Evolutionary conservation across 192 early-diverging fungal species (phyloP).

Genomic region (Phlyctochytrium bullatum): DNA sequence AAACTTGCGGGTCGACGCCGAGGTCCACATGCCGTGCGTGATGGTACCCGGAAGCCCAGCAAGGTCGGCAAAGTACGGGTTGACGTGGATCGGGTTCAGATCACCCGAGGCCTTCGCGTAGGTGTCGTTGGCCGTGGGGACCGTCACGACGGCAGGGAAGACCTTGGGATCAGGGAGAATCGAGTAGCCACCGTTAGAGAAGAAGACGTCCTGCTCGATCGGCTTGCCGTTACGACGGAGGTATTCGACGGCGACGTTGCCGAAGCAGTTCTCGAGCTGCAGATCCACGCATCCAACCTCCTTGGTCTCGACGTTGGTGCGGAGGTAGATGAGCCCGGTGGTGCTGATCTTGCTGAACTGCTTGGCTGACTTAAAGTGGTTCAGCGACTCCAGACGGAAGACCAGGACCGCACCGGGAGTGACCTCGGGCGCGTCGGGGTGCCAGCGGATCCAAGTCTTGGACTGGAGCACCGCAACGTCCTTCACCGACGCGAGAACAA

Average conservation of each 20-base stretch:
- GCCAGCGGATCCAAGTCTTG: conserved; percentile 86
- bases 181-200: conserved; percentile 79
- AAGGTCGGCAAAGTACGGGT: conserved; percentile 90
- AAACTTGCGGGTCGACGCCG: conserved; percentile 89
- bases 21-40: conserved; percentile 98
- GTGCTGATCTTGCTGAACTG: conserved; percentile 73
- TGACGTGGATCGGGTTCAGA: conserved; percentile 95
- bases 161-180: conserved; percentile 83
- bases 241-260: conserved; percentile 89
- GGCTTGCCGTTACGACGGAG: conserved; percentile 79
- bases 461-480: conserved; percentile 87
- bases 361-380: conserved; percentile 56
- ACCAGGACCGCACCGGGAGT: conserved; percentile 60
- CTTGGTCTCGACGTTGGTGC: conserved; percentile 50
- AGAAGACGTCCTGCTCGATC: conserved; percentile 86
- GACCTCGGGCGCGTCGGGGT: conserved; percentile 59
- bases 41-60: conserved; percentile 90
- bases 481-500: conserved; percentile 70
- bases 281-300: conserved; percentile 81
- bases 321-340: conserved; percentile 45
- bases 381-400: conserved; percentile 73
- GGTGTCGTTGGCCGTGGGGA: conserved; percentile 81
- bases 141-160: conserved; percentile 81
- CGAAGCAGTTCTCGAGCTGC: conserved; percentile 67
- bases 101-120: conserved; percentile 88